Percentiles rank a stretch among this genome's conserved stretches.
Conservation (phyloP, 2,329 filamentous ascomycete species). For the Daldinia sp. region DNA sequence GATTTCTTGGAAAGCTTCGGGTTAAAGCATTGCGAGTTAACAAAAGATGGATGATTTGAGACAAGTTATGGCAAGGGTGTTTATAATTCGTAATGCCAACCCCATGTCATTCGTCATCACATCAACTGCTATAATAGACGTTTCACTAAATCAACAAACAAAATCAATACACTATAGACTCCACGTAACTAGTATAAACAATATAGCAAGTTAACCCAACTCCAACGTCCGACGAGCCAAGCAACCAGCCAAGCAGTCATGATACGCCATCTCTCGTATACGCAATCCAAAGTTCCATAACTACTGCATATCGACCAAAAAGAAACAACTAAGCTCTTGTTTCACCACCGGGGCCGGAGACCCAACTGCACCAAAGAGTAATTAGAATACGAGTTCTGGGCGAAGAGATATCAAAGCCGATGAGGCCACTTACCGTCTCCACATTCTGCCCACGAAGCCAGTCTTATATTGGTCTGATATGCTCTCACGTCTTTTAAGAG, state of each 20-base stretch:
- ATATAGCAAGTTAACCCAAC: neutral
- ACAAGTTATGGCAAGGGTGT: neutral
- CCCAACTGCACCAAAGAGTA: slow-evolving; percentile 11
- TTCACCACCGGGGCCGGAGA: slow-evolving; percentile 14
- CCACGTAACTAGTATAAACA: neutral
- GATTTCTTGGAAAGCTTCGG: neutral
- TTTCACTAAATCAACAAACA: neutral
- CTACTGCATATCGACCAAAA: neutral
- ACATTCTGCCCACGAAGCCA: slow-evolving; percentile 26
- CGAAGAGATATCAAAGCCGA: neutral
- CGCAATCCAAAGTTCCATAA: neutral
- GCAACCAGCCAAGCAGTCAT: neutral
- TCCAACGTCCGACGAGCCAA: neutral
- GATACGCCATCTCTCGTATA: neutral
- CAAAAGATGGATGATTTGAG: neutral
- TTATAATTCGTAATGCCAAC: slow-evolving; percentile 7
- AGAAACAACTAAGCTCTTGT: neutral
- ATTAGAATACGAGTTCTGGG: slow-evolving; percentile 9
- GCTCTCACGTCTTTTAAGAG: slow-evolving; percentile 27
- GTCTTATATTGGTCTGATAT: slow-evolving; percentile 29
- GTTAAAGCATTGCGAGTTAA: neutral
- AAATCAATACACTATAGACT: neutral
- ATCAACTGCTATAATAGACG: neutral
- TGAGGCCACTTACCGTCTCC: slow-evolving; percentile 24
- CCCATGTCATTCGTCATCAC: neutral